A percentile compares a stretch with the other conserved stretches of the same genome.
Conservation (phyloP, 257 asterid species). For the Nicotiana attenuata region DNA sequence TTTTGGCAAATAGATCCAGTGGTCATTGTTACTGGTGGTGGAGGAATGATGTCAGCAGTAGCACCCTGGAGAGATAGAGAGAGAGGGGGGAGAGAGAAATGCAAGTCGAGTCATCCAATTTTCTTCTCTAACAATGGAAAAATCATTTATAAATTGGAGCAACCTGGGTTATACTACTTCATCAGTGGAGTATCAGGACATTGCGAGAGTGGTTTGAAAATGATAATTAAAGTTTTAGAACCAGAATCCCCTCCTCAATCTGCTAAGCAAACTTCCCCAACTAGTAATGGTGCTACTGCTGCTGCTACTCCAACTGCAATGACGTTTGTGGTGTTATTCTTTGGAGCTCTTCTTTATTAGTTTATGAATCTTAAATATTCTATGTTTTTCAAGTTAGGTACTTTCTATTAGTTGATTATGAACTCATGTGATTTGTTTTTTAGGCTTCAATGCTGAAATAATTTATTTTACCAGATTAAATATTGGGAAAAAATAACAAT, state of each 20-base stretch:
- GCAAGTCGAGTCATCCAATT: slow-evolving; percentile 49
- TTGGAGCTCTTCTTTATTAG: slow-evolving; percentile 18
- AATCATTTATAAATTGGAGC: slow-evolving; percentile 30
- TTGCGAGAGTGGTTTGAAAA: slow-evolving; percentile 66
- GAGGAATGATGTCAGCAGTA: no score
- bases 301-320: neutral
- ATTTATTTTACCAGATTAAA: neutral
- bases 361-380: neutral
- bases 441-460: neutral
- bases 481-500: no score
- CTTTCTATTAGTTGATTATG: neutral
- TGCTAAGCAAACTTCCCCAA: slow-evolving; percentile 16
- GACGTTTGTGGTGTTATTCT: slow-evolving; percentile 1
- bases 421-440: neutral
- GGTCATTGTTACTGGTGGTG: no score
- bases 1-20: no score
- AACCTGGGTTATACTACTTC: slow-evolving; percentile 55
- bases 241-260: slow-evolving; percentile 23
- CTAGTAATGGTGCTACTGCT: neutral
- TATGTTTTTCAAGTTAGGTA: neutral
- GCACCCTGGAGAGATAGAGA: no score
- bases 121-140: slow-evolving; percentile 61
- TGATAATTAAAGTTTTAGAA: slow-evolving; percentile 67
- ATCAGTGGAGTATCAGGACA: slow-evolving; percentile 78
- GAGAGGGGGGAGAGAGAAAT: slow-evolving; percentile 22